Conservation (phyloP, 768 basidiomycete species). For the Strobilomyces dryophilus region DNA sequence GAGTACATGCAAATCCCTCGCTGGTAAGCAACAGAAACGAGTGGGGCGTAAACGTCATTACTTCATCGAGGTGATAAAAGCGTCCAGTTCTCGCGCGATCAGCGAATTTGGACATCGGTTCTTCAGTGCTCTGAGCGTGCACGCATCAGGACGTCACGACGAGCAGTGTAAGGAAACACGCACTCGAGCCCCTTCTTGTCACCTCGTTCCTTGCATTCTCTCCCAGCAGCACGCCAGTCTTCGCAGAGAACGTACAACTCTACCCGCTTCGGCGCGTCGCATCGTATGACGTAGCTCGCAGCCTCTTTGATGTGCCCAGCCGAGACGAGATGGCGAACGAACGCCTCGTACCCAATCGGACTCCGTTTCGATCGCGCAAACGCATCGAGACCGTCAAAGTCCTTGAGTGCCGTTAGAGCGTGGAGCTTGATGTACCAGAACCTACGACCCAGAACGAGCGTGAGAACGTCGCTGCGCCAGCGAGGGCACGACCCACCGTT, state of each 20-base stretch:
- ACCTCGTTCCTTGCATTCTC: conserved; percentile 84
- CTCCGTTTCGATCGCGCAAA: conserved; percentile 87
- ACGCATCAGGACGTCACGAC: not conserved
- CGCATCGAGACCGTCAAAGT: conserved; percentile 82
- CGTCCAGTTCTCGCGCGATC: conserved; percentile 74
- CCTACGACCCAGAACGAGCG: conserved; percentile 35
- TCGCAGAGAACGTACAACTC: conserved; percentile 89
- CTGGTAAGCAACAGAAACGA: not conserved
- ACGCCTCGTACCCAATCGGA: conserved; percentile 94
- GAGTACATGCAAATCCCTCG: too few relatives aligned
- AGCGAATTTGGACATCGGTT: conserved; percentile 76
- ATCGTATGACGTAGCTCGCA: conserved; percentile 69
- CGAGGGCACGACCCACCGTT: conserved; percentile 53
- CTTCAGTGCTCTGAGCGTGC: conserved; percentile 54
- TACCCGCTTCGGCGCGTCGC: conserved; percentile 76
- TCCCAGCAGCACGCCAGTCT: conserved; percentile 86
- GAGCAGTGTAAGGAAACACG: conserved; percentile 30
- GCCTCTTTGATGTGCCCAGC: conserved; percentile 78
- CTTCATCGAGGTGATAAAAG: conserved; percentile 61
- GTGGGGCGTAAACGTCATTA: conserved; percentile 27
- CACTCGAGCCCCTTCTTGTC: conserved; percentile 85
- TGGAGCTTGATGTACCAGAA: conserved; percentile 94
- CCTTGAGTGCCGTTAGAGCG: conserved; percentile 69
- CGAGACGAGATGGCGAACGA: conserved; percentile 74
- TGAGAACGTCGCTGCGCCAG: not conserved